phyloP scores from a whole-genome alignment of 495 filamentous ascomycete genomes.

The Penicillium turbatum region DNA sequence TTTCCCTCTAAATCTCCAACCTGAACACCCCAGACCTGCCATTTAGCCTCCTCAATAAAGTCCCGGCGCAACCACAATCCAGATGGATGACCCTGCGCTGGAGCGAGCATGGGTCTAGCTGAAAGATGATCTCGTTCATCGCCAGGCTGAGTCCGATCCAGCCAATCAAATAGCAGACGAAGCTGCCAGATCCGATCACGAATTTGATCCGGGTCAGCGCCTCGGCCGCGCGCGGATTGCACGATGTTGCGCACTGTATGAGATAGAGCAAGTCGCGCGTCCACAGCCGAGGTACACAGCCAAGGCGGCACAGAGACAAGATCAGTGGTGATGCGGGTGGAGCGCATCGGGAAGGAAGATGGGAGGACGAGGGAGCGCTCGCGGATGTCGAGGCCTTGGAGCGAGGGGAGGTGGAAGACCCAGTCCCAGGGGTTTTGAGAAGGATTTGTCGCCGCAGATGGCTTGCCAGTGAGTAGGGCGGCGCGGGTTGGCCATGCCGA shows the following conservation, averaged over 20 bases:
- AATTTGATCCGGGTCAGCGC: constrained; percentile 36
- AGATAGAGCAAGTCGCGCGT: constrained; percentile 69
- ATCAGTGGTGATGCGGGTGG: constrained; percentile 31
- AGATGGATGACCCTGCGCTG: constrained; percentile 19
- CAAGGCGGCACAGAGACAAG: constrained; percentile 35
- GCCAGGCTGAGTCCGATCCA: constrained; percentile 45
- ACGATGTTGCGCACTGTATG: constrained; percentile 56
- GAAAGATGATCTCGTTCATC: constrained; percentile 33
- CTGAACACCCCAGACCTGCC: constrained; percentile 54
- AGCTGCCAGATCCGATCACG: constrained; percentile 71
- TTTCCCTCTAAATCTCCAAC: constrained; percentile 56
- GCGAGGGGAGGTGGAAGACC: constrained; percentile 63
- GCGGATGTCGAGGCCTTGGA: constrained; percentile 65
- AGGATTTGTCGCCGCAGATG: constrained; percentile 35
- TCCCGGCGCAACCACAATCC: constrained; percentile 42
- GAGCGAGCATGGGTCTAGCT: constrained; percentile 27
- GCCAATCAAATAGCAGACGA: constrained; percentile 77
- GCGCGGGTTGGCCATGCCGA: constrained; percentile 24
- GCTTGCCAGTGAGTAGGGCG: constrained; percentile 18
- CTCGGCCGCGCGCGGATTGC: constrained; percentile 31
- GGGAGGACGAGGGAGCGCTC: constrained; percentile 74
- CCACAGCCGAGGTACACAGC: constrained; percentile 63
- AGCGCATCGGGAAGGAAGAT: constrained; percentile 39
- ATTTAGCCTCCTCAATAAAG: constrained; percentile 42
- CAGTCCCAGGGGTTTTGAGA: constrained; percentile 59